Evolutionary conservation across 1,284 basidiomycete genomes (phyloP).

Genomic region (Cutaneotrichosporon cyanovorans): DNA sequence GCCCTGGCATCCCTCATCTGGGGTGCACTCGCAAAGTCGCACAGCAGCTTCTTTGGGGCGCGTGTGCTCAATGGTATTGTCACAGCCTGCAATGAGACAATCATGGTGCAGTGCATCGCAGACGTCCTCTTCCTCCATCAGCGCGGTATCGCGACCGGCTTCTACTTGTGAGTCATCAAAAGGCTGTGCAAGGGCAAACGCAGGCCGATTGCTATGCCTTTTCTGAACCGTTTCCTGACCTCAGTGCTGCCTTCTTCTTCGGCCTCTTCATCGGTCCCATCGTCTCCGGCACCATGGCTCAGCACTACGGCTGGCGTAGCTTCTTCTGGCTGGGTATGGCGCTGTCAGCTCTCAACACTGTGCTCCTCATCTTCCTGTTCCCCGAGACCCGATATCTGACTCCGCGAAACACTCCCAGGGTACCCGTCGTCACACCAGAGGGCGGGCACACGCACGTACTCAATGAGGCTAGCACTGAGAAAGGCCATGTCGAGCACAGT

Average conservation of each 20-base stretch:
- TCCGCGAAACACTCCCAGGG: background rate
- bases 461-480: background rate
- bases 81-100: conserved; percentile 8
- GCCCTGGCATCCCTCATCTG: conserved; percentile 7
- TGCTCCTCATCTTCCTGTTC: conserved; percentile 5
- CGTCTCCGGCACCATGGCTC: conserved; percentile 10
- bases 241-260: conserved; percentile 6
- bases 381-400: conserved; percentile 9
- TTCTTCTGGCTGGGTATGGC: conserved; percentile 11
- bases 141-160: conserved; percentile 11
- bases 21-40: conserved; percentile 7
- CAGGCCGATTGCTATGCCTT: background rate
- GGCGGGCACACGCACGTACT: background rate
- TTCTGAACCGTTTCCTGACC: background rate
- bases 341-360: conserved; percentile 1
- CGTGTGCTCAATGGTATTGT: conserved; percentile 12
- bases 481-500: background rate
- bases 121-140: conserved; percentile 18
- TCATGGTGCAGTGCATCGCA: conserved; percentile 13
- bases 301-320: conserved; percentile 8
- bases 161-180: conserved; percentile 8
- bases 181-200: background rate
- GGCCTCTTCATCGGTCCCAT: conserved; percentile 15
- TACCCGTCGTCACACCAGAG: background rate
- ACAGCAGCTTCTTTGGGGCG: conserved; percentile 2